These are phyloP conservation scores for Penicillium fimorum DNA, from an alignment of 495 filamentous ascomycete species.

Conservation along the genomic window DNA sequence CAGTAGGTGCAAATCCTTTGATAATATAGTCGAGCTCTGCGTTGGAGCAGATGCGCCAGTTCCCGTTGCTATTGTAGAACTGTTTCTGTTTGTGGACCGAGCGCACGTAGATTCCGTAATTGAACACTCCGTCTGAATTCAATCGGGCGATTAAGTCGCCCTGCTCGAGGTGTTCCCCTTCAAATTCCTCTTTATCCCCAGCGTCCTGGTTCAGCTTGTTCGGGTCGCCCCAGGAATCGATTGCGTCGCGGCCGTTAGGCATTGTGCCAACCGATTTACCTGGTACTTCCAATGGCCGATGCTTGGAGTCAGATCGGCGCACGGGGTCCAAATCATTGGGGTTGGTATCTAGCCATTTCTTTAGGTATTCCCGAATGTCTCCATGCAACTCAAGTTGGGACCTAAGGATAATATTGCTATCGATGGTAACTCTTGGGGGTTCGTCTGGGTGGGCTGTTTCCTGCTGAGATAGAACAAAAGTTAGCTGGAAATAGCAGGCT, in stretches of 20 bases:
- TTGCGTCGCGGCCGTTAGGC: conserved; percentile 41
- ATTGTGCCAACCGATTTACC: conserved; percentile 33
- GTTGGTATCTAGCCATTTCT: conserved; percentile 50
- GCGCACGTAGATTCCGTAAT: conserved; percentile 68
- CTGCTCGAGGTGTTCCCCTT: conserved; percentile 52
- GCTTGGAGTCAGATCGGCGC: conserved; percentile 21
- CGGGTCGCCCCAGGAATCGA: conserved; percentile 29
- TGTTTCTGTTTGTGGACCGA: conserved; percentile 61
- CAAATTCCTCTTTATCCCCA: conserved; percentile 35
- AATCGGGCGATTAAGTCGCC: conserved; percentile 72
- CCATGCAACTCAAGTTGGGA: conserved; percentile 38
- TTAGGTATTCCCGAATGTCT: conserved; percentile 52
- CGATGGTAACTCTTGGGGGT: conserved; percentile 12
- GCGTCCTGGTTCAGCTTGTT: conserved; percentile 32
- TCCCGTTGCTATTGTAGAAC: conserved; percentile 70
- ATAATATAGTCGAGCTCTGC: conserved; percentile 58
- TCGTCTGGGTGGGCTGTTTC: conserved; percentile 10
- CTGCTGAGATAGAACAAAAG: not conserved
- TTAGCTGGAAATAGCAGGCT: conserved; percentile 1
- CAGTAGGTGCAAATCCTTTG: conserved; percentile 57
- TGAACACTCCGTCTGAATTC: conserved; percentile 40
- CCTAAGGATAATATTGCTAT: conserved; percentile 29
- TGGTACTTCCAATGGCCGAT: conserved; percentile 8
- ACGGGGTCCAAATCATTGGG: conserved; percentile 38
- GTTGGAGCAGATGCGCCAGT: conserved; percentile 60